Base-by-base conservation (phyloP, 192 early-diverging fungal species). In the Backusella tarrabulga region DNA sequence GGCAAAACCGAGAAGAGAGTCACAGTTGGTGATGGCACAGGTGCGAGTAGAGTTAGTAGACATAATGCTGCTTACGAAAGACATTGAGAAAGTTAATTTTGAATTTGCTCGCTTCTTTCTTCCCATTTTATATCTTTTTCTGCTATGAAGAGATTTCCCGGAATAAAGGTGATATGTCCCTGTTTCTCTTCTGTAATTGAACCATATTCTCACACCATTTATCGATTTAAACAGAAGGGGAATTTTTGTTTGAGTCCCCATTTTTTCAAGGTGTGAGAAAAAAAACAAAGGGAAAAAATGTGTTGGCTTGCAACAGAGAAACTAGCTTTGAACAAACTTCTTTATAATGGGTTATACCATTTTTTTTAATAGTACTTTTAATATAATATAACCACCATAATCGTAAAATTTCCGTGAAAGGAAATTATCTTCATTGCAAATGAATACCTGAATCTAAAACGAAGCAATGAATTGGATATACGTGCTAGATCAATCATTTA, bases 1-100 rank as follows among this genome's bases (percentile, higher is more conserved):
- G 15, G 73, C 73, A 79, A 71, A 79, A 34, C 78, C 78, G 36
- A 69, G 46, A 35, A 75, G 35, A n/a, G 73, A 68, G 23, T 79
- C 78, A 26, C 74, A 73, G 26, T 74, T 75, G 68, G 78, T 79
- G 23, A 79, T 79, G 26, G 68, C 78, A 75, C 73, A 79, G 35
- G 56, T 29, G 23, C 21, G 36, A 26, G 42, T 68, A 26, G 66
- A 67, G 42, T 29, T 50, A 17, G 42, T 29, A 29, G 56, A 63
- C 23, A 63, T 63, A 29, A 63, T 63, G 11, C 12, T 63, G 56
- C 56, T 63, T 8, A 63, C 56, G 23, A 63, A 63, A 11, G 56
- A 63, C 56, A 63, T 63, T 63, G 21, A 29, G 23, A 26, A 63
- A 12, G 3, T 12, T 63, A 63, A 63, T 26, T 63, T n/a, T 63